Conservation (phyloP, 176 grass and related monocot species). For the Phyllostachys edulis region DNA sequence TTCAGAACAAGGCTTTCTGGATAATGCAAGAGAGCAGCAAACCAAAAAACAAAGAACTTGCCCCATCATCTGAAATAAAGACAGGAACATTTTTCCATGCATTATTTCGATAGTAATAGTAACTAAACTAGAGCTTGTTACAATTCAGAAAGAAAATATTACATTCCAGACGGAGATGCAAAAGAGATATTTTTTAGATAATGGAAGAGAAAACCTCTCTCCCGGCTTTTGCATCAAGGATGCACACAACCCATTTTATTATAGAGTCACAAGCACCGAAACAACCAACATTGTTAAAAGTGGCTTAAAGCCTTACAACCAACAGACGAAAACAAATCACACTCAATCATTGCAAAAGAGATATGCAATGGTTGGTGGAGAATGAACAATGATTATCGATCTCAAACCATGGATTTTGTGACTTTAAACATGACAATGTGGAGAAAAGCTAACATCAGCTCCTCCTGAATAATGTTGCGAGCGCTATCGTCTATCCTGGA, state of each 20-base stretch:
- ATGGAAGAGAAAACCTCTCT: too few relatives aligned
- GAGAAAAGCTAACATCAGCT: neutral
- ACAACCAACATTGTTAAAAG: too few relatives aligned
- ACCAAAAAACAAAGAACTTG: neutral
- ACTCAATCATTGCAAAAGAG: conserved; percentile 18
- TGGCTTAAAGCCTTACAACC: too few relatives aligned
- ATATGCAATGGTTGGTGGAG: neutral
- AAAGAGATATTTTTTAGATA: conserved; percentile 2
- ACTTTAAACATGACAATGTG: neutral
- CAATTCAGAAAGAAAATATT: neutral
- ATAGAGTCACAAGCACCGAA: too few relatives aligned
- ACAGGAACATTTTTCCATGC: neutral
- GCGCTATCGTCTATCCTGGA: neutral
- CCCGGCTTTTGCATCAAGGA: too few relatives aligned
- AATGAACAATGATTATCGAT: neutral
- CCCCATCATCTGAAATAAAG: conserved; percentile 24
- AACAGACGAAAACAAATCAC: too few relatives aligned
- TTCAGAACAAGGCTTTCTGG: conserved; percentile 10
- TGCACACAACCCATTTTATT: too few relatives aligned
- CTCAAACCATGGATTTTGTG: neutral
- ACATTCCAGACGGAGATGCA: conserved; percentile 1
- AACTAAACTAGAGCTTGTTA: conserved; percentile 21
- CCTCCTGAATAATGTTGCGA: conserved; percentile 4
- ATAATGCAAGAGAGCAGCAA: conserved; percentile 17
- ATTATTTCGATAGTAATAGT: conserved; percentile 21